These are phyloP conservation scores for Odontarrhena argentea DNA, from an alignment of 345 rosid genomes.

Conservation along the genomic window DNA sequence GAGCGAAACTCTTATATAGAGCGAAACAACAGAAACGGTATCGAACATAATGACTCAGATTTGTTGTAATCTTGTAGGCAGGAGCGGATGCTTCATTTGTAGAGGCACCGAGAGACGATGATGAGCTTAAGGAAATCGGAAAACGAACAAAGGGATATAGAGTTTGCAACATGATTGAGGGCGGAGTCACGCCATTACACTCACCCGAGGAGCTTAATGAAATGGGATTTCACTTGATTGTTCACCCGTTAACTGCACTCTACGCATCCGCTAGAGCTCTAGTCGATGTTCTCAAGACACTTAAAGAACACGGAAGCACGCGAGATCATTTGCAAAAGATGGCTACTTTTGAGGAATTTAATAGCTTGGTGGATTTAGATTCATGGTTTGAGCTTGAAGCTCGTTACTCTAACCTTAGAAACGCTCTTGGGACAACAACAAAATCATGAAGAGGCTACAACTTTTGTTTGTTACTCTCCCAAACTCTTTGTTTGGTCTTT, in stretches of 20 bases:
- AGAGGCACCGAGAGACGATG: constrained; percentile 55
- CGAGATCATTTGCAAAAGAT: constrained; percentile 46
- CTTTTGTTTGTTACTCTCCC: no score
- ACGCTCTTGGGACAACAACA: constrained; percentile 37
- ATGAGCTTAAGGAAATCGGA: constrained; percentile 52
- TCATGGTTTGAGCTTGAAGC: constrained; percentile 51
- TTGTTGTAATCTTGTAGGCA: constrained; percentile 38
- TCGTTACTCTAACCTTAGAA: constrained; percentile 40
- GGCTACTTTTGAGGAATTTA: constrained; percentile 53
- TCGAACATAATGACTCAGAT: background rate
- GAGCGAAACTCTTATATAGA: background rate
- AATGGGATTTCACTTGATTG: constrained; percentile 52
- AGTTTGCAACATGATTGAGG: constrained; percentile 58
- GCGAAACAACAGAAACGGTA: background rate
- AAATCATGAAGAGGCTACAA: constrained; percentile 14
- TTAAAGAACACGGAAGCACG: constrained; percentile 49
- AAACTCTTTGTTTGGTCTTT: no score
- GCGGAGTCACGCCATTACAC: constrained; percentile 55
- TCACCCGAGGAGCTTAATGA: constrained; percentile 53
- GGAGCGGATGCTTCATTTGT: constrained; percentile 60
- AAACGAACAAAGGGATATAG: constrained; percentile 46
- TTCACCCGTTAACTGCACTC: constrained; percentile 39
- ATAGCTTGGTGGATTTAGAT: constrained; percentile 48
- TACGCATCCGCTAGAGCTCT: constrained; percentile 51
- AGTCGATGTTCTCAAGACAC: constrained; percentile 48